Evolutionary conservation across 495 filamentous ascomycete species (phyloP).

Genomic region (Podospora anserina): DNA sequence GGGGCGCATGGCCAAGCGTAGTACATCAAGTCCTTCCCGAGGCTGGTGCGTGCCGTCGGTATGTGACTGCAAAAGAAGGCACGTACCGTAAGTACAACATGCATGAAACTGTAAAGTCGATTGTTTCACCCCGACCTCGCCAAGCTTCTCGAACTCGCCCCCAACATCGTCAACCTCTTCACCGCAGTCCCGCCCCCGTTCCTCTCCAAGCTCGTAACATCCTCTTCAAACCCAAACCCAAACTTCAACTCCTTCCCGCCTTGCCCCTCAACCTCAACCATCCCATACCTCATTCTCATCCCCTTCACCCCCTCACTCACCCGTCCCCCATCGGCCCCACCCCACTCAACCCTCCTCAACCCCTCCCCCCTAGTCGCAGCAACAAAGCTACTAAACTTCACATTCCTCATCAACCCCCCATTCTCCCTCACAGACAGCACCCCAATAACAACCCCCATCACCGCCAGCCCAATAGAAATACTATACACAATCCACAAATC

Average conservation of each 20-base stretch:
- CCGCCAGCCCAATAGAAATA: slow-evolving; percentile 30
- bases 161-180: slow-evolving; percentile 1
- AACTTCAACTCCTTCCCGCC: slow-evolving; percentile 20
- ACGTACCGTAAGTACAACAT: no score
- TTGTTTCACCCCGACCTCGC: not conserved
- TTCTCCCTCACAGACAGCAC: slow-evolving; percentile 33
- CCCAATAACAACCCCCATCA: slow-evolving; percentile 26
- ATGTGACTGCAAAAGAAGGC: no score
- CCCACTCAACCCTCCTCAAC: slow-evolving; percentile 33
- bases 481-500: slow-evolving; percentile 42
- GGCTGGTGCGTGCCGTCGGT: no score
- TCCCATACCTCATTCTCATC: slow-evolving; percentile 34
- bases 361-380: slow-evolving; percentile 38
- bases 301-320: slow-evolving; percentile 23
- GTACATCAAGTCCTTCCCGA: no score
- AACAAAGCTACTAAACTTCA: slow-evolving; percentile 37
- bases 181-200: slow-evolving; percentile 3
- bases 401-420: slow-evolving; percentile 33
- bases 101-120: not conserved
- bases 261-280: slow-evolving; percentile 19
- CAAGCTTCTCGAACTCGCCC: not conserved
- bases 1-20: no score
- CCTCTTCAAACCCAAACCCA: slow-evolving; percentile 39
- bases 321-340: slow-evolving; percentile 8
- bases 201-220: slow-evolving; percentile 28